Evolutionary conservation across 2,329 filamentous ascomycete genomes (phyloP).

Genomic region (Xylaria sp.): DNA sequence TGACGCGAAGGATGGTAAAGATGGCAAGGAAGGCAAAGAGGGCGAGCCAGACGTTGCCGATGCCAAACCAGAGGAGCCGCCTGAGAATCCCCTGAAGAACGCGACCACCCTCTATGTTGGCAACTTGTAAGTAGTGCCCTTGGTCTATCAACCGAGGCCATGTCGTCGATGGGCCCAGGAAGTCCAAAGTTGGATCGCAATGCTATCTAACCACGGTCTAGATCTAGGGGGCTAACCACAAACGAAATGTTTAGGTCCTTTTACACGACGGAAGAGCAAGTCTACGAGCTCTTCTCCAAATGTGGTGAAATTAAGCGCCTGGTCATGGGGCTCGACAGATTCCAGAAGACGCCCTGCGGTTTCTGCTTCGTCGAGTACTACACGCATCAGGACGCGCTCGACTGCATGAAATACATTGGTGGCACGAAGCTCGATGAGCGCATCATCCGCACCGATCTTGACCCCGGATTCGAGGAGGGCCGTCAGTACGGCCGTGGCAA

Average conservation of each 20-base stretch:
- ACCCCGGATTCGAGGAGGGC: conserved; percentile 93
- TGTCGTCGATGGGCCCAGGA: background rate
- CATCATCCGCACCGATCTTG: conserved; percentile 89
- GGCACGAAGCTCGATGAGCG: conserved; percentile 97
- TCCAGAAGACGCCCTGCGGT: conserved; percentile 95
- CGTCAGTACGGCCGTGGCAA: conserved; percentile 94
- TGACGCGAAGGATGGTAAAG: conserved; percentile 34
- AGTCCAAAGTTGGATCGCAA: background rate
- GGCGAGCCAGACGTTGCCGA: conserved; percentile 45
- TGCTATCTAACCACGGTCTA: background rate
- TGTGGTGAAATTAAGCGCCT: conserved; percentile 97
- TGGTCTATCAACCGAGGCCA: background rate
- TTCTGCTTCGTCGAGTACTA: conserved; percentile 99
- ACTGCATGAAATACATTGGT: conserved; percentile 98
- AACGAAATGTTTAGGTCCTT: conserved; percentile 59
- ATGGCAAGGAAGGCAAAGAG: conserved; percentile 52
- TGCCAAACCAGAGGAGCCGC: conserved; percentile 46
- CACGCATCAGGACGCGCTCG: conserved; percentile 91
- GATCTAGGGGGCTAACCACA: conserved; percentile 11
- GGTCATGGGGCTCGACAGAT: conserved; percentile 95
- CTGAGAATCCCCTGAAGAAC: conserved; percentile 72
- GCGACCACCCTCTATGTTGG: conserved; percentile 96
- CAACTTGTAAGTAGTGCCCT: conserved; percentile 63
- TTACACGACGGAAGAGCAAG: conserved; percentile 98
- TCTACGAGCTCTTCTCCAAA: conserved; percentile 93